Evolutionary conservation across 371 early-diverging fungal genomes (phyloP).

Genomic region (Mucor irregularis): DNA sequence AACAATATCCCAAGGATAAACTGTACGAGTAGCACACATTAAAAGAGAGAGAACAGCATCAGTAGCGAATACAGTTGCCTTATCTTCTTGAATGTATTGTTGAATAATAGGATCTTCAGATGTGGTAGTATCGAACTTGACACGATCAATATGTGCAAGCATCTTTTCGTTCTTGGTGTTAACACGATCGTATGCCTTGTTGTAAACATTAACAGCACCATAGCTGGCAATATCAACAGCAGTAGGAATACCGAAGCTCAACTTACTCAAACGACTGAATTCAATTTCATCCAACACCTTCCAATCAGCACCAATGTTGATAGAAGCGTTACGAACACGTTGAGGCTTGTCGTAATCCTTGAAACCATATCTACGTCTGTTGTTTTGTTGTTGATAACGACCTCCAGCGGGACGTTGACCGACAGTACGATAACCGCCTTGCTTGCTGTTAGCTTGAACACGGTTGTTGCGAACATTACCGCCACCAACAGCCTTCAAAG

Average conservation of each 20-base stretch:
- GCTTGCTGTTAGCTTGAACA: constrained; percentile 31
- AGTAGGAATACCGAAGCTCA: constrained; percentile 76
- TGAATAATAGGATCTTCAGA: constrained; percentile 80
- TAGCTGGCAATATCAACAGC: constrained; percentile 69
- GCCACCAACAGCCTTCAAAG: constrained; percentile 55
- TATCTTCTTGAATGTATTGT: constrained; percentile 63
- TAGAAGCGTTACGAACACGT: constrained; percentile 84
- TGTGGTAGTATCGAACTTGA: constrained; percentile 79
- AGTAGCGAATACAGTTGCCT: constrained; percentile 86
- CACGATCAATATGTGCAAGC: constrained; percentile 69
- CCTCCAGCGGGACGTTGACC: constrained; percentile 48
- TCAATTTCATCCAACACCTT: constrained; percentile 93
- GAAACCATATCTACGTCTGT: constrained; percentile 49
- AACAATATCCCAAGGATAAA: constrained; percentile 96
- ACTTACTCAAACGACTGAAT: constrained; percentile 83
- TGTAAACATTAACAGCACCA: constrained; percentile 78
- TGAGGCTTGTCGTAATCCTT: constrained; percentile 64
- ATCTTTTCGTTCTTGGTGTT: constrained; percentile 79
- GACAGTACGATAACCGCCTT: constrained; percentile 34
- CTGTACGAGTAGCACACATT: constrained; percentile 91
- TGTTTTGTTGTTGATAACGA: constrained; percentile 47
- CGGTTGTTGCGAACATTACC: constrained; percentile 32
- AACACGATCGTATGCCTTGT: constrained; percentile 87
- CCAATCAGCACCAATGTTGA: constrained; percentile 91
- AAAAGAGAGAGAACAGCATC: constrained; percentile 88